Evolutionary conservation across 1,139 yeast genomes (phyloP).

Genomic region (Sugiyamaella xylanicola): DNA sequence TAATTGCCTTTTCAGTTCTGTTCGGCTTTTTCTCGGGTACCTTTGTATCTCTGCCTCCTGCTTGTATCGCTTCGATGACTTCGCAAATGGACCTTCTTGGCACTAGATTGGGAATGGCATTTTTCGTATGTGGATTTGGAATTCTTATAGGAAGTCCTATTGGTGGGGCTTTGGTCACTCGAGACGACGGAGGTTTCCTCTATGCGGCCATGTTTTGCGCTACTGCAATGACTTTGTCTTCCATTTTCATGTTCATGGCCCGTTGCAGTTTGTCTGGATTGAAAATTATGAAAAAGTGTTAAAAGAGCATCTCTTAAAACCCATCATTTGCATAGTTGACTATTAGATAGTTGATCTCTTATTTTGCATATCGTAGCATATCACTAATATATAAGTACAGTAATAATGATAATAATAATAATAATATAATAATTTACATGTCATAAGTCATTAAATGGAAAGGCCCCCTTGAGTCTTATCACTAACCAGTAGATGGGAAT

Average conservation of each 20-base stretch:
- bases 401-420: background rate
- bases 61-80: slow-evolving; percentile 53
- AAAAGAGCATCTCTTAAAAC: background rate
- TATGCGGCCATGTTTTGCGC: slow-evolving; percentile 32
- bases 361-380: background rate
- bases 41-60: slow-evolving; percentile 49
- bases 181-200: slow-evolving; percentile 29
- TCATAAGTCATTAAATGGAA: background rate
- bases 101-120: slow-evolving; percentile 62
- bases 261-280: slow-evolving; percentile 13
- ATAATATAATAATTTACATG: background rate
- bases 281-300: slow-evolving; percentile 11
- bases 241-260: slow-evolving; percentile 69
- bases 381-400: too few species aligned
- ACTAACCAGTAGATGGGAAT: too few species aligned
- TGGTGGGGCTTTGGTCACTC: slow-evolving; percentile 50
- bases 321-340: background rate
- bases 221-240: slow-evolving; percentile 20
- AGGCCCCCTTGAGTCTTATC: too few species aligned
- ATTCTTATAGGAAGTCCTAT: slow-evolving; percentile 57
- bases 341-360: background rate
- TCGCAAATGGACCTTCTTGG: slow-evolving; percentile 45
- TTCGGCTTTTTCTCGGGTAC: slow-evolving; percentile 56
- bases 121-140: slow-evolving; percentile 56
- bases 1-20: slow-evolving; percentile 45